Conservation (phyloP, 2,329 filamentous ascomycete species). For the Fusarium denticulatum region DNA sequence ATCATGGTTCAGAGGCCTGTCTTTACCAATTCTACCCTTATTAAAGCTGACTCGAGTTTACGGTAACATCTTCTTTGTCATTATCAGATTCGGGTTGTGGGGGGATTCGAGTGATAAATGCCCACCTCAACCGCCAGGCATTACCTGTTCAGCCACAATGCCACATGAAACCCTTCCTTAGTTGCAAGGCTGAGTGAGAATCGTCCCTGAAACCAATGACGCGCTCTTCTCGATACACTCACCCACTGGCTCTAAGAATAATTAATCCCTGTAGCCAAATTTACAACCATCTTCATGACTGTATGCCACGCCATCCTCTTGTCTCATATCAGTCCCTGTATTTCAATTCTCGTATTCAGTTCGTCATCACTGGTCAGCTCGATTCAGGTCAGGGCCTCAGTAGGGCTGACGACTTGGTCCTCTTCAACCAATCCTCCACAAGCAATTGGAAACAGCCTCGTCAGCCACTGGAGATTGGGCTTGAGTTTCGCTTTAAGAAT, state of each 20-base stretch:
- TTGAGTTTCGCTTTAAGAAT: not conserved
- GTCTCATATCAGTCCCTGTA: not conserved
- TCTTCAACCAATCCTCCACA: slow-evolving; percentile 19
- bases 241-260: not conserved
- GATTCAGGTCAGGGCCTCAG: not conserved
- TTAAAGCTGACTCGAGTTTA: not conserved
- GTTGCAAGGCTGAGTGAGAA: slow-evolving; percentile 34
- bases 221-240: slow-evolving; percentile 25
- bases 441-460: slow-evolving; percentile 34
- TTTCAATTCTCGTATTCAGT: not conserved
- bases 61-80: slow-evolving; percentile 13
- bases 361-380: not conserved
- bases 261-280: slow-evolving; percentile 15
- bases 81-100: slow-evolving; percentile 32
- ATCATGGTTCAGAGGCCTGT: not conserved
- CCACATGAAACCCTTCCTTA: not conserved
- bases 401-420: not conserved
- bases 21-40: not conserved
- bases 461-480: not conserved
- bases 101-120: slow-evolving; percentile 2
- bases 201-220: slow-evolving; percentile 36
- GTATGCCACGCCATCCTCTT: slow-evolving; percentile 1
- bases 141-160: not conserved
- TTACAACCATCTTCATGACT: slow-evolving; percentile 3
- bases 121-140: not conserved